A percentile compares a stretch with the other conserved stretches of the same genome.
phyloP scores from a whole-genome alignment of 768 basidiomycete genomes.

The Hygrophorus russula region DNA sequence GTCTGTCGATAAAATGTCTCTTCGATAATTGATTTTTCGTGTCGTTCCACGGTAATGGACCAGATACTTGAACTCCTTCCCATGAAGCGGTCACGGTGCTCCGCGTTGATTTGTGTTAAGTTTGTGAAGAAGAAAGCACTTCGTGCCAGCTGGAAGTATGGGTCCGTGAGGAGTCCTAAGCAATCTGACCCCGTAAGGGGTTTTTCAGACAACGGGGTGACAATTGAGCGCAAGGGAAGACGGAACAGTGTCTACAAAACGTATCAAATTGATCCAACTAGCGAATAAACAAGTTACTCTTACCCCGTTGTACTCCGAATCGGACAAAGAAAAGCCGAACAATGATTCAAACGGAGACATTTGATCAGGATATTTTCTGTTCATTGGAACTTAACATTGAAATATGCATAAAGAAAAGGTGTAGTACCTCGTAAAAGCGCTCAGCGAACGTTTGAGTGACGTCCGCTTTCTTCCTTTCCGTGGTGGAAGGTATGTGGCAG shows the following conservation, averaged over 20 bases:
- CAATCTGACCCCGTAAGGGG: slow-evolving; percentile 9
- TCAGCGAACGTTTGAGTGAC: slow-evolving; percentile 20
- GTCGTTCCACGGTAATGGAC: neutral
- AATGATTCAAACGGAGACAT: slow-evolving; percentile 26
- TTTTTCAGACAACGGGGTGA: slow-evolving; percentile 16
- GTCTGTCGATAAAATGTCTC: neutral
- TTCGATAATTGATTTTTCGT: neutral
- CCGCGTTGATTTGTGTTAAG: slow-evolving; percentile 18
- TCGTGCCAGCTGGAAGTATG: slow-evolving; percentile 19
- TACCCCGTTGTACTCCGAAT: slow-evolving; percentile 27
- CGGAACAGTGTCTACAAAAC: slow-evolving; percentile 32
- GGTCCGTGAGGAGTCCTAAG: slow-evolving; percentile 18
- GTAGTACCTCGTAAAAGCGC: slow-evolving; percentile 22
- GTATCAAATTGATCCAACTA: slow-evolving; percentile 9
- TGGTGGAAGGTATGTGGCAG: slow-evolving; percentile 27
- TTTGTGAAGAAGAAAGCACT: slow-evolving; percentile 32
- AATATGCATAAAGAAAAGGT: neutral
- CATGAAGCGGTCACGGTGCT: slow-evolving; percentile 16
- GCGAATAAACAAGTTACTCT: slow-evolving; percentile 9
- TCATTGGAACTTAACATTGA: neutral
- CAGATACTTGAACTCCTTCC: neutral
- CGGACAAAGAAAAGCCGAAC: slow-evolving; percentile 23
- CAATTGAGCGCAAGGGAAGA: slow-evolving; percentile 27
- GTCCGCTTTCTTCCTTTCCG: slow-evolving; percentile 15
- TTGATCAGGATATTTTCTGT: slow-evolving; percentile 27